phyloP scores from a whole-genome alignment of 2,329 filamentous ascomycete genomes.

The Epichloe hybrida region DNA sequence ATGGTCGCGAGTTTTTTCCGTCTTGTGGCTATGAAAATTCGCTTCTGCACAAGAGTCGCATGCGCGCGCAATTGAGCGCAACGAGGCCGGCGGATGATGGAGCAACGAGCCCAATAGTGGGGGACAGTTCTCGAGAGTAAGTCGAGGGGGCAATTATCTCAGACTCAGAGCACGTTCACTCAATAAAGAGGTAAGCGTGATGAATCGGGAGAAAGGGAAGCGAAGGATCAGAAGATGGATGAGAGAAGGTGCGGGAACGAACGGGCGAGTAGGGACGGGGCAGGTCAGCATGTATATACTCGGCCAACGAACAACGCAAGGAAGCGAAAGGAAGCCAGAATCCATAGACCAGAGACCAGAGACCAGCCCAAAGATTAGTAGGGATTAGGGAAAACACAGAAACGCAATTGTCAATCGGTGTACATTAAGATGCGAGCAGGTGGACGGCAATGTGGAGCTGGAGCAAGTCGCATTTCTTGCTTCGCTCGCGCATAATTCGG shows the following conservation, averaged over 20 bases:
- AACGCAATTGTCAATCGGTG: neutral
- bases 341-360: neutral
- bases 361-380: neutral
- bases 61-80: neutral
- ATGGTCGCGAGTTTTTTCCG: neutral
- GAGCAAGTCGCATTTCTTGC: no score
- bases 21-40: neutral
- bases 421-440: neutral
- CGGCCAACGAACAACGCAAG: neutral
- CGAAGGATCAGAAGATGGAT: neutral
- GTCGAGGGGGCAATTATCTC: neutral
- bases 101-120: neutral
- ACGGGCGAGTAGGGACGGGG: neutral
- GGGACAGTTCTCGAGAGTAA: neutral
- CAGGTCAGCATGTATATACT: slow-evolving; percentile 2
- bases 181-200: slow-evolving; percentile 1
- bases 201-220: neutral
- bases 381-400: neutral
- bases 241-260: neutral
- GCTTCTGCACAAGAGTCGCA: neutral
- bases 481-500: neutral
- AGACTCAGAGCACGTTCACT: slow-evolving; percentile 2
- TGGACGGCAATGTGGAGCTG: slow-evolving; percentile 1
- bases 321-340: neutral
- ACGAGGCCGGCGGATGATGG: neutral